phyloP scores from a whole-genome alignment of 495 filamentous ascomycete genomes.

The Xylaria acuta region DNA sequence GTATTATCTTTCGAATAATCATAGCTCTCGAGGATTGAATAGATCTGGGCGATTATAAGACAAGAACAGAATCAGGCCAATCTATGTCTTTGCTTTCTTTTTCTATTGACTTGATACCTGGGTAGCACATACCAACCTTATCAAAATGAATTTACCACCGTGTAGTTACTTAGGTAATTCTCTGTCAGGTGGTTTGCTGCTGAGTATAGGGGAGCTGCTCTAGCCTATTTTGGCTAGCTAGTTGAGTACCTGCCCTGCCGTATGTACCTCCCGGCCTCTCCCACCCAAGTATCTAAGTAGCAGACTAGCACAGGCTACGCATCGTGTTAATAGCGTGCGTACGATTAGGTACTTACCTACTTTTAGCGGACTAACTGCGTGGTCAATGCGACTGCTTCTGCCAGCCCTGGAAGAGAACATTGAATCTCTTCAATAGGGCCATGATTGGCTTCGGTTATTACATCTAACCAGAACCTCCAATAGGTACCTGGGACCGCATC shows the following conservation, averaged over 20 bases:
- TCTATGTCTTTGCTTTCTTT: not conserved
- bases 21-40: no score
- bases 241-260: no score
- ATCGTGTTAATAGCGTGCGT: no score
- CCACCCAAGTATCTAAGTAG: not conserved
- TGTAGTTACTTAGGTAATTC: no score
- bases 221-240: conserved; percentile 8
- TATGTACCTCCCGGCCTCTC: no score
- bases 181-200: not conserved
- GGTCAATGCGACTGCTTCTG: conserved; percentile 4
- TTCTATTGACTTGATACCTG: not conserved
- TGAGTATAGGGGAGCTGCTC: not conserved
- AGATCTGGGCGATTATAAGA: no score
- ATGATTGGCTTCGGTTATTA: not conserved
- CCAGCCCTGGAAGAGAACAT: conserved; percentile 2
- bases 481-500: not conserved
- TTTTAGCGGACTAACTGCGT: not conserved
- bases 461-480: not conserved
- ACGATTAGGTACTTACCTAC: not conserved
- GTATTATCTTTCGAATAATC: no score
- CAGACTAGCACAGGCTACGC: no score
- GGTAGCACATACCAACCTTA: no score
- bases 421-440: not conserved
- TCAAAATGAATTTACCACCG: no score
- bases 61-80: not conserved